A percentile compares a stretch with the other conserved stretches of the same genome.
phyloP scores from a whole-genome alignment of 1,139 yeast species.

The Kazachstania sp. region DNA sequence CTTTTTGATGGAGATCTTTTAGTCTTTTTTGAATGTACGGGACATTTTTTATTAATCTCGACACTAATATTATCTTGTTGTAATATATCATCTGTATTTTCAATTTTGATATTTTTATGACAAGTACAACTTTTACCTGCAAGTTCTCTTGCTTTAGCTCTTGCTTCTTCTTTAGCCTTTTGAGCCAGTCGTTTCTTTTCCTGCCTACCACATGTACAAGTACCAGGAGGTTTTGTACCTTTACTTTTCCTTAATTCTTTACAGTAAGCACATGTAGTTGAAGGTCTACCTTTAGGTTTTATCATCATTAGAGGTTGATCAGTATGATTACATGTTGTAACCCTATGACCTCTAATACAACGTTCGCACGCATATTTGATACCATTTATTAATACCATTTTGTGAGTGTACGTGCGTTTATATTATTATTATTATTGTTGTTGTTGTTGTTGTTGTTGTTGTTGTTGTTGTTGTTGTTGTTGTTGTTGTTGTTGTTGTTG shows the following conservation, averaged over 20 bases:
- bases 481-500: too few relatives aligned
- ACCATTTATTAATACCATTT: constrained; percentile 86
- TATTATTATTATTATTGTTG: background rate
- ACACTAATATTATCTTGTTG: constrained; percentile 42
- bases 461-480: too few relatives aligned
- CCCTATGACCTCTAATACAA: constrained; percentile 93
- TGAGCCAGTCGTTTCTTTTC: constrained; percentile 27
- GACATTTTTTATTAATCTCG: constrained; percentile 18
- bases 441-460: too few relatives aligned
- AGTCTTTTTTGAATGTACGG: constrained; percentile 7
- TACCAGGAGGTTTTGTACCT: constrained; percentile 51
- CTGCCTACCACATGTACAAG: constrained; percentile 64
- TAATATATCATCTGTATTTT: background rate
- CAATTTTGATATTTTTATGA: constrained; percentile 29
- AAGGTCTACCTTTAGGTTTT: constrained; percentile 93
- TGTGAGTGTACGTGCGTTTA: background rate
- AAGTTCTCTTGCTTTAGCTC: constrained; percentile 34
- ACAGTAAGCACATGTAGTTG: constrained; percentile 85
- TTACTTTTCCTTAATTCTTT: constrained; percentile 67
- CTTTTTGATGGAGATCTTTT: constrained; percentile 3
- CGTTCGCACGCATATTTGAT: constrained; percentile 93
- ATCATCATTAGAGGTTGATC: constrained; percentile 87
- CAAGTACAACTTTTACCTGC: constrained; percentile 39
- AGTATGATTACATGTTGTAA: constrained; percentile 85
- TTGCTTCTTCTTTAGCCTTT: constrained; percentile 39